A percentile compares a stretch with the other conserved stretches of the same genome.
These are phyloP conservation scores for Lojkania enalia DNA, from an alignment of 2,329 filamentous ascomycete genomes.

Conservation along the genomic window DNA sequence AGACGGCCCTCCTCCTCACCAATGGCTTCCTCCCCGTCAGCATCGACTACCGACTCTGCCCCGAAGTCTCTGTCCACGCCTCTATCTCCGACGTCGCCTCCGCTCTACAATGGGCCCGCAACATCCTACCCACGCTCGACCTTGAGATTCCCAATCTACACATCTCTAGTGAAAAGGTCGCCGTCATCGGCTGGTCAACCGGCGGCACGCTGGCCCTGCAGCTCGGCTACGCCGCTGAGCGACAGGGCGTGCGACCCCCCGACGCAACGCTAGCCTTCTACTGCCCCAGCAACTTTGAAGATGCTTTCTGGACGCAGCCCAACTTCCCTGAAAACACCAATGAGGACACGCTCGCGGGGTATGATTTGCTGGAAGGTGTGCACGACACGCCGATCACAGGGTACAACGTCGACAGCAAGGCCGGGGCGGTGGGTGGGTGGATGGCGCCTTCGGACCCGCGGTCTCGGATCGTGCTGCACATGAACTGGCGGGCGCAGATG, in stretches of 20 bases:
- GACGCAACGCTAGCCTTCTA: conserved; percentile 54
- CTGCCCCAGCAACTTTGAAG: conserved; percentile 47
- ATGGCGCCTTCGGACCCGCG: conserved; percentile 39
- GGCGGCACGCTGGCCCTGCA: conserved; percentile 54
- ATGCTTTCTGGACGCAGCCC: conserved; percentile 14
- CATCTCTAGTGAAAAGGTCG: conserved; percentile 38
- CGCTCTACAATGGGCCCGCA: conserved; percentile 48
- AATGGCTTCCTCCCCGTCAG: conserved; percentile 53
- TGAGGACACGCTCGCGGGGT: conserved; percentile 21
- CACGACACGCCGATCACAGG: conserved; percentile 25
- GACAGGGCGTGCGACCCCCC: conserved; percentile 41
- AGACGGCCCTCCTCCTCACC: conserved; percentile 44
- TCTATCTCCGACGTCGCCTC: conserved; percentile 53
- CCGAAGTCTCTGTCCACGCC: conserved; percentile 51
- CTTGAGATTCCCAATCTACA: conserved; percentile 28
- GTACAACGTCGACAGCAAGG: conserved; percentile 2
- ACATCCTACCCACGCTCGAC: conserved; percentile 28
- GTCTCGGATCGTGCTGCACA: conserved; percentile 45
- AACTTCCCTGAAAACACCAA: conserved; percentile 17
- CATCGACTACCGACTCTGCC: conserved; percentile 57
- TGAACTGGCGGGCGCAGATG: conserved; percentile 48
- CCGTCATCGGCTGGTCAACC: conserved; percentile 54
- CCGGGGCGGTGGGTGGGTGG: conserved; percentile 16
- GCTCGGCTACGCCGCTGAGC: conserved; percentile 43
- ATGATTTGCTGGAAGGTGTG: conserved; percentile 35